Evolutionary conservation across 2,329 filamentous ascomycete species (phyloP), one percentile per base, ranked within the genome.

Genomic region (Aspergillus spinulosporus): DNA sequence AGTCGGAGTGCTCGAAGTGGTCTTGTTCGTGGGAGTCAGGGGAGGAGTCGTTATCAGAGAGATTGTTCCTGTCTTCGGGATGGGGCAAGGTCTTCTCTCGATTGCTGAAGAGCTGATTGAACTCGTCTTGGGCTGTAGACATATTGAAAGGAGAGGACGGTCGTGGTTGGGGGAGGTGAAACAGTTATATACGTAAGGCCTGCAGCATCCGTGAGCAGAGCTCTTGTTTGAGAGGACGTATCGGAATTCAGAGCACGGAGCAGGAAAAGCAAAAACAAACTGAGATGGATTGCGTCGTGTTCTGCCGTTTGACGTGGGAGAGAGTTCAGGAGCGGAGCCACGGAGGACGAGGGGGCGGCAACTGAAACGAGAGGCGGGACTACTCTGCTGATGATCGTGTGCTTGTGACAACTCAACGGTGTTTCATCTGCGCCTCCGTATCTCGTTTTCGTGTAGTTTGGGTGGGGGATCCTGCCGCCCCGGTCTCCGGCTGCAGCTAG

Each of bases 111-210:
- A 78, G 69, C 49, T 70, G 72, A 53, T 78, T 73, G 63, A 77
- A 76, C 71, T 79, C 77, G 66, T 78, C 77, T 65, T 77, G 76
- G 50, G 76, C 76, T 37, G 67, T 58, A 57, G 75, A 74, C 75
- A 77, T 77, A 43, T 57, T 73, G 70, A 28, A 51, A 32, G 49
- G 40, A 58, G 29, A 40, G 44, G 32, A 63, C 58, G 53, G 9
- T 14, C n/a, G n/a, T n/a, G 11, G 59, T 28, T 28, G 21, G 21
- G 59, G 52, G 44, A 59, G 56, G 62, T 58, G 58, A 54, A 50
- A 43, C 54, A 21, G 56, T 60, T 57, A 50, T 54, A 58, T 57
- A 58, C 32, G 31, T 21, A 21, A 21, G 37, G 31, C 31, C 52
- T 63, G 61, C 56, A 56, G 62, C 64, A 31, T n/a, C 28, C 32